Base-by-base conservation (phyloP, 257 asterid genomes). In the Jasminum sambac region DNA sequence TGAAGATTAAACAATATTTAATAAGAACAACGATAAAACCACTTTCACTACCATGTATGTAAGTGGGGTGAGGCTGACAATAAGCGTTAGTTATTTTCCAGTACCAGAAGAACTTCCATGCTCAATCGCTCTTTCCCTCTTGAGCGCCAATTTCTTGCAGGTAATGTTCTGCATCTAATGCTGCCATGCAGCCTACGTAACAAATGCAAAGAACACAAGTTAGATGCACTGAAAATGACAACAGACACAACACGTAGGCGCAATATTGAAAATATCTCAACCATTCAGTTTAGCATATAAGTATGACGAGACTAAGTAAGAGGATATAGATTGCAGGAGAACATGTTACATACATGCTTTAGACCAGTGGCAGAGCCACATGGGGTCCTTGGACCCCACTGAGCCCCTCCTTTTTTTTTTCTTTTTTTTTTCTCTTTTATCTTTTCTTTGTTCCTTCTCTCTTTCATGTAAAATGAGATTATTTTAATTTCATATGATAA, bases 91-190 rank as follows among this genome's bases (percentile, higher is more conserved):
- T 70, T 52, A 68, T 76, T 78, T 72, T 77, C 74, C 36, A 4
- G 36, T 30, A 77, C 30, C 24, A 63, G 52, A 66, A 64, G 57
- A 72, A 80, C 76, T 79, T 75, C 75, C 63, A 72, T 69, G 46
- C 70, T 93, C 88, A 93, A 78, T 93, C 97, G 71, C 92, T 89
- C 96, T 89, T 93, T 78, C 96, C 98, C 91, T 79, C 92, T 81
- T 89, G 97, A 24, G 95, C 67, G 72, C 92, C 92, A 68, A 86
- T 82, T 72, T 84, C 97, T 76, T 93, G 98, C 80, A 93, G 88
- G 82, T 87, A 93, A 80, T 93, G 98, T 79, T 93, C 97, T 23
- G 98, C 98, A 79, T 93, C 97, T 65, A 93, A 77, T 42, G 98
- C 98, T 46, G 97, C 97, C 97, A 93, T 93, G 83, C 97, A 93